Evolutionary conservation across 805 yeast species (phyloP).

Genomic region (Nakazawaea peltata): DNA sequence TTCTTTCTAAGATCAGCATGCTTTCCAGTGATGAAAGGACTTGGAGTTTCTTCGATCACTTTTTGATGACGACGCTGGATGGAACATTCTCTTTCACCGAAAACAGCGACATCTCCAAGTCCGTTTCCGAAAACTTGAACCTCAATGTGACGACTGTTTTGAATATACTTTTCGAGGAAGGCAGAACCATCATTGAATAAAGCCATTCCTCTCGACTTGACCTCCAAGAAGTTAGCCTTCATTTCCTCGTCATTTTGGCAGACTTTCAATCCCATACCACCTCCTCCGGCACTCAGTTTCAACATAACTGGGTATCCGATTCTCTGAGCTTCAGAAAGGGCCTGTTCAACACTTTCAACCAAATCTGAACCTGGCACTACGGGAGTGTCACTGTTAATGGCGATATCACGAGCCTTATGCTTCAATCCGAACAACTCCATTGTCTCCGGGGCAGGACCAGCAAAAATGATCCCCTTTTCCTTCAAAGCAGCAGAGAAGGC

Average conservation of each 20-base stretch:
- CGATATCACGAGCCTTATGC: constrained; percentile 19
- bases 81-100: constrained; percentile 23
- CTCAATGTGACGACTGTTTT: constrained; percentile 21
- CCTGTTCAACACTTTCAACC: constrained; percentile 10
- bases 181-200: constrained; percentile 17
- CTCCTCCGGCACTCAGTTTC: constrained; percentile 24
- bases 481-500: constrained; percentile 15
- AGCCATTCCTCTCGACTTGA: constrained; percentile 18
- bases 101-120: constrained; percentile 17
- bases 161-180: constrained; percentile 19
- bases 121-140: constrained; percentile 23
- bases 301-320: constrained; percentile 21
- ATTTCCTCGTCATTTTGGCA: constrained; percentile 13
- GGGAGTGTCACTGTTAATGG: constrained; percentile 17
- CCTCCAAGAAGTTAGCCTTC: constrained; percentile 13
- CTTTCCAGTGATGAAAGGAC: constrained; percentile 16
- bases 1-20: constrained; percentile 12
- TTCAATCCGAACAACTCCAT: constrained; percentile 21
- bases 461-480: constrained; percentile 15
- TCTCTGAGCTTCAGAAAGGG: constrained; percentile 12
- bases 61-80: constrained; percentile 24
- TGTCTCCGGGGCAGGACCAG: constrained; percentile 19
- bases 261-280: constrained; percentile 22
- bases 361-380: constrained; percentile 20
- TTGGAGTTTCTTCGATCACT: constrained; percentile 22